Evolutionary conservation across 352 stramenopile species (phyloP).

Genomic region (Globisporangium nagaii): DNA sequence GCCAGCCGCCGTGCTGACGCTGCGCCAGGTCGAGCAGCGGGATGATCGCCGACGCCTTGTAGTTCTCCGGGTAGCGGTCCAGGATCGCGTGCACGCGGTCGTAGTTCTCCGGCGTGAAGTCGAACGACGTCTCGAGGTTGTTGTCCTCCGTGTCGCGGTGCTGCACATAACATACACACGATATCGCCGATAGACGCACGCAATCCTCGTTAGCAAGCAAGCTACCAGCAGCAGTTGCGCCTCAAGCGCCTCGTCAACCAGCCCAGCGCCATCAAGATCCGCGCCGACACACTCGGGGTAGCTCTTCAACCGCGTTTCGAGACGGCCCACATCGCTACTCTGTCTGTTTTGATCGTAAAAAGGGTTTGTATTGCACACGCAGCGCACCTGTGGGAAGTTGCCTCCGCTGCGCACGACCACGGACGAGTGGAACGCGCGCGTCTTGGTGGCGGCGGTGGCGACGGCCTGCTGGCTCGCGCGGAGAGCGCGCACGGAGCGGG

Average conservation of each 20-base stretch:
- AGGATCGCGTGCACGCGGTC: constrained; percentile 93
- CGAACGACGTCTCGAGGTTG: constrained; percentile 93
- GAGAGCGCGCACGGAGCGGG: constrained; percentile 49
- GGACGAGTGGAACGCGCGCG: constrained; percentile 43
- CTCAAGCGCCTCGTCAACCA: no score
- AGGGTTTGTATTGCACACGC: background rate
- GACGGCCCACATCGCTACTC: no score
- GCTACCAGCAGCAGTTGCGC: no score
- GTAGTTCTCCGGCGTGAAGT: constrained; percentile 98
- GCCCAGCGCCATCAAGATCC: no score
- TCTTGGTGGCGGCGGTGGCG: constrained; percentile 21
- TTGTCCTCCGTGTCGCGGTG: constrained; percentile 97
- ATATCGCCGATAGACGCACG: no score
- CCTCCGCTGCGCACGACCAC: constrained; percentile 24
- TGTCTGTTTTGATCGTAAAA: no score
- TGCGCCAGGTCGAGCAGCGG: constrained; percentile 97
- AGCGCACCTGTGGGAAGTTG: constrained; percentile 21
- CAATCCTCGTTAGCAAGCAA: background rate
- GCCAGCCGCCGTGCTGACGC: constrained; percentile 96
- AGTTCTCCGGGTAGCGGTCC: constrained; percentile 98
- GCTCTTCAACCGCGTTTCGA: no score
- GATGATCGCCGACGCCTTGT: constrained; percentile 98
- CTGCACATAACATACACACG: constrained; percentile 46
- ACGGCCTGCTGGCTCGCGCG: background rate
- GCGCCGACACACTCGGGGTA: no score